A percentile compares a stretch with the other conserved stretches of the same genome.
Conservation (phyloP, 2,329 filamentous ascomycete species). For the Mycogone perniciosa region DNA sequence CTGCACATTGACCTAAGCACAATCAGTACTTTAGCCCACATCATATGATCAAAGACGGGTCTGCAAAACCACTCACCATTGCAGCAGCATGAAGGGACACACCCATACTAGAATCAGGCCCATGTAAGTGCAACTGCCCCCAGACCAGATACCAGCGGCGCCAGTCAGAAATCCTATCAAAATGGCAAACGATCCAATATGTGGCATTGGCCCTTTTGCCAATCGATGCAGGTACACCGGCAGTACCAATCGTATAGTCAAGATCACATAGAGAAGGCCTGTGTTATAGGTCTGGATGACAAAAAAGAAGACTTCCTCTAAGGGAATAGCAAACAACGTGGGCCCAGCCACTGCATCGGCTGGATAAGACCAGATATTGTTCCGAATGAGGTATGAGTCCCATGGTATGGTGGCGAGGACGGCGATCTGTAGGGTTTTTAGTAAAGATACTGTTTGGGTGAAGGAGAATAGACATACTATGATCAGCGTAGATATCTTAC, state of each 20-base stretch:
- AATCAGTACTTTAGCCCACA: not conserved
- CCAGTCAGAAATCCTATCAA: not conserved
- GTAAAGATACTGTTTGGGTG: not conserved
- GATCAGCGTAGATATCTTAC: constrained; percentile 56
- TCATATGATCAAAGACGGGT: not conserved
- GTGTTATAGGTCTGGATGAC: constrained; percentile 71
- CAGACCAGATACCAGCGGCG: constrained; percentile 10
- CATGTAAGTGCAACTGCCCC: constrained; percentile 54
- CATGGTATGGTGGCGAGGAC: constrained; percentile 65
- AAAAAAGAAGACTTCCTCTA: constrained; percentile 73
- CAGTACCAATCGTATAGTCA: constrained; percentile 57
- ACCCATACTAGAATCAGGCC: constrained; percentile 67
- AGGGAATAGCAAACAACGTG: constrained; percentile 57
- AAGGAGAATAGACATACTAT: constrained; percentile 31
- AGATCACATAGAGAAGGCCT: constrained; percentile 58
- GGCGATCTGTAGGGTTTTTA: constrained; percentile 30
- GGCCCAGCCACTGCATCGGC: constrained; percentile 56
- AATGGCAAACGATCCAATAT: not conserved
- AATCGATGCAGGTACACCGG: constrained; percentile 31
- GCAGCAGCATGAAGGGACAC: constrained; percentile 55
- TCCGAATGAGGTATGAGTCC: constrained; percentile 68
- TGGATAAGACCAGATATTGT: constrained; percentile 65
- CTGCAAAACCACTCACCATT: constrained; percentile 14
- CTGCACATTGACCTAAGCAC: not conserved
- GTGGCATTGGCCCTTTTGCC: not conserved